These are phyloP conservation scores for Colletotrichum chrysophilum DNA, from an alignment of 2,329 filamentous ascomycete genomes.

Conservation along the genomic window DNA sequence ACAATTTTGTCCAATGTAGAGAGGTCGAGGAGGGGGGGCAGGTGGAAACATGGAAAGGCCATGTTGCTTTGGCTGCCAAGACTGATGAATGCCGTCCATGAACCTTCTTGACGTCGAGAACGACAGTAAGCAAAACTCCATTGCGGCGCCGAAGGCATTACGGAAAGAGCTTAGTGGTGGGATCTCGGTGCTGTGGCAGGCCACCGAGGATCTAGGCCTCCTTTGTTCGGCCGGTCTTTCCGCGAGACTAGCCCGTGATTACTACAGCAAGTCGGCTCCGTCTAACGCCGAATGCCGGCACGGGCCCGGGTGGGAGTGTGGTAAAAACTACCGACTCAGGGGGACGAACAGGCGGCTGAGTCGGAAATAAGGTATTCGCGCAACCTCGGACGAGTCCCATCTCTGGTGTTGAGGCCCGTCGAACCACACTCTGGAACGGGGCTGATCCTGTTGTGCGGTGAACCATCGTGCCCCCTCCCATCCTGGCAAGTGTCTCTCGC, in stretches of 20 bases:
- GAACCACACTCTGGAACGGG: not conserved
- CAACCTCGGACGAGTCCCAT: constrained; percentile 18
- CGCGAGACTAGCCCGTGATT: not conserved
- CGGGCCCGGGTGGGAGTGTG: not conserved
- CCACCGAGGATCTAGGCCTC: not conserved
- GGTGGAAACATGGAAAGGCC: not conserved
- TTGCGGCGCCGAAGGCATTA: not conserved
- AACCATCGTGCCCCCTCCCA: constrained; percentile 3
- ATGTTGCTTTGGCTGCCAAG: constrained; percentile 12
- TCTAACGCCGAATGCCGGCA: constrained; percentile 3
- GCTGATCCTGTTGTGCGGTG: constrained; percentile 7
- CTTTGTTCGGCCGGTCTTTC: not conserved
- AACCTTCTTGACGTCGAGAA: not conserved
- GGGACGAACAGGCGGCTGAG: not conserved
- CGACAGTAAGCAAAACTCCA: not conserved
- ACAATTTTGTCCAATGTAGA: constrained; percentile 4
- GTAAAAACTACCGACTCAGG: not conserved
- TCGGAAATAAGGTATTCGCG: constrained; percentile 16
- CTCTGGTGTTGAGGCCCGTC: not conserved
- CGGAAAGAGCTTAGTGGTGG: not conserved
- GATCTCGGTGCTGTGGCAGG: not conserved
- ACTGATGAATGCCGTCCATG: not conserved
- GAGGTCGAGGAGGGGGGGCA: not conserved
- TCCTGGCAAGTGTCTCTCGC: not conserved
- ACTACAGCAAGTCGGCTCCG: not conserved